Conservation (phyloP, 2,329 filamentous ascomycete species). For the Fusarium pseudoanthophilum region DNA sequence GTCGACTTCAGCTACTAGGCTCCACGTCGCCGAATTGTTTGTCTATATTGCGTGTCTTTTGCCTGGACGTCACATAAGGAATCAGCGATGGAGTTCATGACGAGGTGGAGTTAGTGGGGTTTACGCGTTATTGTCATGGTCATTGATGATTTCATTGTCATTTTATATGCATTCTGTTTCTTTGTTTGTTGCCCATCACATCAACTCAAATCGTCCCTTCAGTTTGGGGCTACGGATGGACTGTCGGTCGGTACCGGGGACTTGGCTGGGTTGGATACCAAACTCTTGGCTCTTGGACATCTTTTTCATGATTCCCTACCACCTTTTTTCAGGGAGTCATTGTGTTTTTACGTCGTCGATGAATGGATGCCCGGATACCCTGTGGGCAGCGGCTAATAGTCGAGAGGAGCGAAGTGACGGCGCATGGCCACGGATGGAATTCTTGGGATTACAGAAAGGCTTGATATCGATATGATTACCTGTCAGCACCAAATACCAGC, state of each 20-base stretch:
- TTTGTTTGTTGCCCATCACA: constrained; percentile 3
- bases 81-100: constrained; percentile 50
- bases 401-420: constrained; percentile 25
- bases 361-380: constrained; percentile 45
- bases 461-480: constrained; percentile 30
- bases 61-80: constrained; percentile 45
- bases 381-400: constrained; percentile 44
- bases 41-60: constrained; percentile 44
- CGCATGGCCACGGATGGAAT: constrained; percentile 28
- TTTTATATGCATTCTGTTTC: constrained; percentile 26
- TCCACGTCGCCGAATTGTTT: constrained; percentile 31
- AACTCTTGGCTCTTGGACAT: constrained; percentile 23
- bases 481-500: constrained; percentile 27
- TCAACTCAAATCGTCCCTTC: constrained; percentile 18
- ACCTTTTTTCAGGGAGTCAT: constrained; percentile 35
- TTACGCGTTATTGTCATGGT: constrained; percentile 27
- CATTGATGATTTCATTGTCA: constrained; percentile 3
- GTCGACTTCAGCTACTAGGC: constrained; percentile 72
- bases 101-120: constrained; percentile 44
- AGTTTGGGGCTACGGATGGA: constrained; percentile 34
- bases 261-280: constrained; percentile 36
- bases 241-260: constrained; percentile 23
- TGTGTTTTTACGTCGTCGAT: constrained; percentile 41
- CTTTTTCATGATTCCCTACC: constrained; percentile 33
- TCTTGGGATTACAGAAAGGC: constrained; percentile 33